These are phyloP conservation scores for Pythium brassicae DNA, from an alignment of 352 stramenopile genomes.

Conservation along the genomic window DNA sequence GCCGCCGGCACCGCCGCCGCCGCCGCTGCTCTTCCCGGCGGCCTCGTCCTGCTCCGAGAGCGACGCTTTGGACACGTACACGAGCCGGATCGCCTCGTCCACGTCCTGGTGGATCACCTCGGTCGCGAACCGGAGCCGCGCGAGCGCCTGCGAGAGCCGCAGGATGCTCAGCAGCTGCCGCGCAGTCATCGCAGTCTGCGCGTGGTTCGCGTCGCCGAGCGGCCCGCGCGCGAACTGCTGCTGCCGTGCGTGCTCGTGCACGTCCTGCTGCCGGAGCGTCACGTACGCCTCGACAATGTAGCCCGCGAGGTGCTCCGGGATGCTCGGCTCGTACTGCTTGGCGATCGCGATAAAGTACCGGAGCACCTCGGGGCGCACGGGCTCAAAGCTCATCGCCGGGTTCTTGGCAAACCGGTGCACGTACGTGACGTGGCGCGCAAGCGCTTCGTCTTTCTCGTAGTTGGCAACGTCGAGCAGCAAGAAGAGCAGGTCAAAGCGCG, in stretches of 20 bases:
- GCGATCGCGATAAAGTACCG: slow-evolving; percentile 88
- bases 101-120: slow-evolving; percentile 97
- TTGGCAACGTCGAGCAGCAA: slow-evolving; percentile 96
- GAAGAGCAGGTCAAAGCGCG: slow-evolving; percentile 99
- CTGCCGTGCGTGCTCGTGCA: slow-evolving; percentile 72
- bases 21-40: slow-evolving; percentile 16
- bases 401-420: slow-evolving; percentile 90
- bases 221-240: slow-evolving; percentile 42
- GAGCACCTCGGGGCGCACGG: slow-evolving; percentile 88
- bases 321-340: slow-evolving; percentile 82
- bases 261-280: slow-evolving; percentile 92
- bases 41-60: slow-evolving; percentile 86
- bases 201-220: slow-evolving; percentile 60
- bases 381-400: slow-evolving; percentile 90
- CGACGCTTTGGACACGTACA: slow-evolving; percentile 97
- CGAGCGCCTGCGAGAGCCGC: slow-evolving; percentile 95
- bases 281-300: slow-evolving; percentile 99
- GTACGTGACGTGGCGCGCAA: slow-evolving; percentile 91
- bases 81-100: slow-evolving; percentile 95
- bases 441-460: slow-evolving; percentile 88
- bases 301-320: slow-evolving; percentile 91
- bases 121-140: slow-evolving; percentile 93
- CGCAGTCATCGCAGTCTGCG: slow-evolving; percentile 98
- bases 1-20: slow-evolving; percentile 14
- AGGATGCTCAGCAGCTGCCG: slow-evolving; percentile 98